Evolutionary conservation across 441 rosid species (phyloP).

Genomic region (Bocquillonia castaneifolia): DNA sequence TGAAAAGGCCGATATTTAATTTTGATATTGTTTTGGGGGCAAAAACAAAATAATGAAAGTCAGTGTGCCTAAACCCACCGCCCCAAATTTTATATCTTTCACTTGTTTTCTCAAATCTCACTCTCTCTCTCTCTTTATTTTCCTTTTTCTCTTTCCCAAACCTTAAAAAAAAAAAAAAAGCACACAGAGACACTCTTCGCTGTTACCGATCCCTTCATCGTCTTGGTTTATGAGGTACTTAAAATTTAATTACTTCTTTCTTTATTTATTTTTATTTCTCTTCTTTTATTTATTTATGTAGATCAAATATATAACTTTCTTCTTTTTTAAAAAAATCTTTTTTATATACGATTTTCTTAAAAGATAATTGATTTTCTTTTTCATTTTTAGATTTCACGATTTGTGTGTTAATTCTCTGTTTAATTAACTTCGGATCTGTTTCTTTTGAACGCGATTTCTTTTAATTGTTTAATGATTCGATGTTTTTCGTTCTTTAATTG

Average conservation of each 20-base stretch:
- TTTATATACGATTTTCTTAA: background rate
- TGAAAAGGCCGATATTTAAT: no score
- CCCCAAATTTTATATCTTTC: background rate
- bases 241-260: background rate
- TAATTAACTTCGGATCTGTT: slow-evolving; percentile 2
- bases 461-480: background rate
- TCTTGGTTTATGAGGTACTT: slow-evolving; percentile 82
- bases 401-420: background rate
- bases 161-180: background rate
- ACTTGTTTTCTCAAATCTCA: background rate
- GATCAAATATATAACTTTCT: background rate
- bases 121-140: background rate
- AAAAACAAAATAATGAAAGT: no score
- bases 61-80: background rate
- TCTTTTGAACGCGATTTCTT: background rate
- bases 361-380: background rate
- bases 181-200: slow-evolving; percentile 31
- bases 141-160: slow-evolving; percentile 1
- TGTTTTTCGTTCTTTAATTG: background rate
- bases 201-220: slow-evolving; percentile 37
- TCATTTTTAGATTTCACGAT: background rate
- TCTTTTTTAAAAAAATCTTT: background rate
- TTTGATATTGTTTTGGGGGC: no score
- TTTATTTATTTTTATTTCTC: background rate
- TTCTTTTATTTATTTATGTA: background rate